These are phyloP conservation scores for Trichosporon sp. DNA, from an alignment of 1,284 basidiomycete genomes.

Conservation along the genomic window DNA sequence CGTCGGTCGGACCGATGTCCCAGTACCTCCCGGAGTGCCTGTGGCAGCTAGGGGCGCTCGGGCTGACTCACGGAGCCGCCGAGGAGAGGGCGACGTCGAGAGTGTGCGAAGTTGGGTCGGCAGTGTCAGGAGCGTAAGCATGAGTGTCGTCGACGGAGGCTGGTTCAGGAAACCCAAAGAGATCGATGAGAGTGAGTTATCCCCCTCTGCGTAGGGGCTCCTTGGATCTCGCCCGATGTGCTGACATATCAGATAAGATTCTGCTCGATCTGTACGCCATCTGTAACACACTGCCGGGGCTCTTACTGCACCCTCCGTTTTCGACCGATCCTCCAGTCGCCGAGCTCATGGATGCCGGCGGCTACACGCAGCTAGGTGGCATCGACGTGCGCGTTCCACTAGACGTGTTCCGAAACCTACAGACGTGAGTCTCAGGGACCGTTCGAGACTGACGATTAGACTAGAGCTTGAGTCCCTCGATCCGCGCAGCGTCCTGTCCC, in stretches of 20 bases:
- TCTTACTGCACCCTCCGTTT: conserved; percentile 53
- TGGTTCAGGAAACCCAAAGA: conserved; percentile 50
- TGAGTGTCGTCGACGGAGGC: conserved; percentile 33
- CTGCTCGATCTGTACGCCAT: conserved; percentile 51
- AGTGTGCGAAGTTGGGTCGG: conserved; percentile 56
- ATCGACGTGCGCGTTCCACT: conserved; percentile 55
- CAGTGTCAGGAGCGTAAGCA: conserved; percentile 49
- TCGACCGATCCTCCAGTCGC: conserved; percentile 49
- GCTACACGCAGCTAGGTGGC: conserved; percentile 53
- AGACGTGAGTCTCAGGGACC: conserved; percentile 42
- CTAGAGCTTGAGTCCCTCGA: conserved; percentile 55
- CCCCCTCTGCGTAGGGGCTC: not conserved
- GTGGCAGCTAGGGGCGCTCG: conserved; percentile 43
- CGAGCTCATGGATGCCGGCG: conserved; percentile 53
- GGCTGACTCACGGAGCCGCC: conserved; percentile 14
- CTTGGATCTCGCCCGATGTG: not conserved
- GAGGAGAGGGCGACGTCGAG: conserved; percentile 50
- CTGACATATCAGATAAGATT: conserved; percentile 43
- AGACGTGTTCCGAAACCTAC: conserved; percentile 53
- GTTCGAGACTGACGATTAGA: conserved; percentile 32
- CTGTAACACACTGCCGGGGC: conserved; percentile 52
- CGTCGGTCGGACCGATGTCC: conserved; percentile 53
- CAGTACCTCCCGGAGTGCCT: conserved; percentile 46
- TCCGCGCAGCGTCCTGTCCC: conserved; percentile 51
- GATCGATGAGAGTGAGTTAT: conserved; percentile 48